Conservation (phyloP, 2,329 filamentous ascomycete genomes). For the Phialophora chinensis region DNA sequence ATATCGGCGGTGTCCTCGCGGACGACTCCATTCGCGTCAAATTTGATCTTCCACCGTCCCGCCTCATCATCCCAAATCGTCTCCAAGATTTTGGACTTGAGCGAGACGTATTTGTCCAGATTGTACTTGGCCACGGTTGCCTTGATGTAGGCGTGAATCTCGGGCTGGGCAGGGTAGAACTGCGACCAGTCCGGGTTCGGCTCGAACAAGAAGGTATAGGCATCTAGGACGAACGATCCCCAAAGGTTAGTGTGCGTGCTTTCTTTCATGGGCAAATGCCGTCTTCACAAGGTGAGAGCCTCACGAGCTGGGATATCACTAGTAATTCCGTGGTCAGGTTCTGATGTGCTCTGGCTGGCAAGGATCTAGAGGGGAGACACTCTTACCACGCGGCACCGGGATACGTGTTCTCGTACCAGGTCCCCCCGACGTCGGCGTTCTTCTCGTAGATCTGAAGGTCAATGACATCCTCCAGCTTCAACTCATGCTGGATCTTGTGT, state of each 20-base stretch:
- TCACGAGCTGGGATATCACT: conserved; percentile 48
- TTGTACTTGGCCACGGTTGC: conserved; percentile 36
- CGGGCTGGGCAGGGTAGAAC: conserved; percentile 37
- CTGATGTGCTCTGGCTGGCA: conserved; percentile 16
- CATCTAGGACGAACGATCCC: conserved; percentile 27
- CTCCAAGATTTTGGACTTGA: conserved; percentile 39
- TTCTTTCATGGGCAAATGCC: conserved; percentile 13
- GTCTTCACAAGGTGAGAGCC: conserved; percentile 15
- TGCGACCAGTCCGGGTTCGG: conserved; percentile 39
- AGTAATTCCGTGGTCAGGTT: conserved; percentile 16
- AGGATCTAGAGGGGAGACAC: conserved; percentile 9
- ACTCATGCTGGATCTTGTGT: conserved; percentile 27
- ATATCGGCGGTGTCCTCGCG: conserved; percentile 33
- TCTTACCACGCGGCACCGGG: conserved; percentile 47
- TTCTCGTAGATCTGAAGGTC: conserved; percentile 45
- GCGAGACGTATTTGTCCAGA: conserved; percentile 39
- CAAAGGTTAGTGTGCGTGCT: conserved; percentile 13
- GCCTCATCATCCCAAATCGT: conserved; percentile 43
- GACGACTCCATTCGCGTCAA: conserved; percentile 36
- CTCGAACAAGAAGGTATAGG: conserved; percentile 47
- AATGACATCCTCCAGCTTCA: conserved; percentile 37
- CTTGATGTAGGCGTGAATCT: conserved; percentile 43
- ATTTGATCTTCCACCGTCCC: conserved; percentile 40
- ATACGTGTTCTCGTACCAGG: conserved; percentile 51
- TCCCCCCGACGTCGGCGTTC: conserved; percentile 47